Conservation (phyloP, 225 moss, liverwort and hornwort species). For the Polytrichum formosum region DNA sequence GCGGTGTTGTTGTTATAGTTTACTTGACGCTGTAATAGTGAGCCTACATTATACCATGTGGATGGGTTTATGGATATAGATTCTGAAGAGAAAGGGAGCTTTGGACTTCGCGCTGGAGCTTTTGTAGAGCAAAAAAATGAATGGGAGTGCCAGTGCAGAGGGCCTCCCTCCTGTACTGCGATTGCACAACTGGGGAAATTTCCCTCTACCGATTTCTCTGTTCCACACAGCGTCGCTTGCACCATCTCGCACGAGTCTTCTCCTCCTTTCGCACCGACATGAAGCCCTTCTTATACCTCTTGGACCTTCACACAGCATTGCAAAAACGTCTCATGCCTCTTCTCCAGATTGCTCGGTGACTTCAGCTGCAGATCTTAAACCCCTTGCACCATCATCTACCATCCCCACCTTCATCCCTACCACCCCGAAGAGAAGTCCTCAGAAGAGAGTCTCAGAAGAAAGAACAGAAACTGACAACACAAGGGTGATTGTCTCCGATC, state of each 20-base stretch:
- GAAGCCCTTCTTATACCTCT: conserved; percentile 56
- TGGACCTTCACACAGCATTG: conserved; percentile 6
- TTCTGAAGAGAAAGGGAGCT: conserved; percentile 1
- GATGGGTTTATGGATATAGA: not conserved
- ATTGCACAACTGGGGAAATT: conserved; percentile 61
- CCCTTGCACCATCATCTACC: conserved; percentile 12
- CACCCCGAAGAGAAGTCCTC: not conserved
- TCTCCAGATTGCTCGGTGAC: conserved; percentile 15
- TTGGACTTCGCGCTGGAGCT: not conserved
- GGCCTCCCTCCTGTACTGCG: conserved; percentile 41
- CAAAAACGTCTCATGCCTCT: not conserved
- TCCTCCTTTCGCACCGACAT: conserved; percentile 40
- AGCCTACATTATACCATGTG: not conserved
- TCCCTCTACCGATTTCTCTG: conserved; percentile 39
- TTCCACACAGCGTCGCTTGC: conserved; percentile 50
- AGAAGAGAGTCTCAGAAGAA: conserved; percentile 1
- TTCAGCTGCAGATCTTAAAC: conserved; percentile 6
- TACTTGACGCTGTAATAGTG: not conserved
- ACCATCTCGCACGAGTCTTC: conserved; percentile 54
- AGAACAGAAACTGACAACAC: not conserved
- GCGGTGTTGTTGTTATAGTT: not conserved
- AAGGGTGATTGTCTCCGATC: not conserved
- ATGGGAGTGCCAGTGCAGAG: conserved; percentile 19
- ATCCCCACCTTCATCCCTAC: not conserved
- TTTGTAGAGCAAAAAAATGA: conserved; percentile 13